Evolutionary conservation across 805 yeast species (phyloP).

Genomic region (Scheffersomyces amazonensis): DNA sequence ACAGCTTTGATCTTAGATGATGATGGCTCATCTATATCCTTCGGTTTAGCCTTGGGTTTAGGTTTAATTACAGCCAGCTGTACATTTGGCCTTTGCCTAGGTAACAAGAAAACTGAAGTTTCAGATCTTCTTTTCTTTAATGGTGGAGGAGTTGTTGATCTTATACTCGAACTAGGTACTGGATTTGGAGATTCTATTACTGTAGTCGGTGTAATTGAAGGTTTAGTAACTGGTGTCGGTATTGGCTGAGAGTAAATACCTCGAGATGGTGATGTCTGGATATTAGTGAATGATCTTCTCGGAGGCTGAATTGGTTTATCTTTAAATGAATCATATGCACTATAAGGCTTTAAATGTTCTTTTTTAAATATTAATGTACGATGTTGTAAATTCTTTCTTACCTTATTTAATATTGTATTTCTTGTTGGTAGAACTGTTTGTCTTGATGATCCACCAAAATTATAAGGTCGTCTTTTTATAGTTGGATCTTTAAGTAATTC

Average conservation of each 20-base stretch:
- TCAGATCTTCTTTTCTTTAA: slow-evolving; percentile 9
- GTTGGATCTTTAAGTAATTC: slow-evolving; percentile 25
- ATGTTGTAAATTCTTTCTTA: slow-evolving; percentile 31
- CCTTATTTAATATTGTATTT: slow-evolving; percentile 32
- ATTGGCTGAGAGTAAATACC: not conserved
- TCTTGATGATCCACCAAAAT: slow-evolving; percentile 12
- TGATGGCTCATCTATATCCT: slow-evolving; percentile 4
- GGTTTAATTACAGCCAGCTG: not conserved
- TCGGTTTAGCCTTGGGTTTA: slow-evolving; percentile 5
- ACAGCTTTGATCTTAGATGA: slow-evolving; percentile 19
- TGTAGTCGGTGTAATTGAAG: slow-evolving; percentile 1
- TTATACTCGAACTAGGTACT: slow-evolving; percentile 1
- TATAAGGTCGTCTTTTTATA: slow-evolving; percentile 12
- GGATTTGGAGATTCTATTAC: no score
- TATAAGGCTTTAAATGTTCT: slow-evolving; percentile 12
- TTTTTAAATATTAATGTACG: slow-evolving; percentile 31
- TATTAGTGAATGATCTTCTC: not conserved
- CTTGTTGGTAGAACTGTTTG: slow-evolving; percentile 5
- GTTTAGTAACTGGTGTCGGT: not conserved
- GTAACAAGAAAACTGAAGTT: slow-evolving; percentile 15
- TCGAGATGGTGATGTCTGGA: not conserved
- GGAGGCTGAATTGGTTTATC: not conserved
- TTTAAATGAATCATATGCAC: slow-evolving; percentile 23
- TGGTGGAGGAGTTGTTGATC: slow-evolving; percentile 3
- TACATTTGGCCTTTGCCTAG: slow-evolving; percentile 4